Conservation (phyloP, 768 basidiomycete genomes). For the Suillus lakei region DNA sequence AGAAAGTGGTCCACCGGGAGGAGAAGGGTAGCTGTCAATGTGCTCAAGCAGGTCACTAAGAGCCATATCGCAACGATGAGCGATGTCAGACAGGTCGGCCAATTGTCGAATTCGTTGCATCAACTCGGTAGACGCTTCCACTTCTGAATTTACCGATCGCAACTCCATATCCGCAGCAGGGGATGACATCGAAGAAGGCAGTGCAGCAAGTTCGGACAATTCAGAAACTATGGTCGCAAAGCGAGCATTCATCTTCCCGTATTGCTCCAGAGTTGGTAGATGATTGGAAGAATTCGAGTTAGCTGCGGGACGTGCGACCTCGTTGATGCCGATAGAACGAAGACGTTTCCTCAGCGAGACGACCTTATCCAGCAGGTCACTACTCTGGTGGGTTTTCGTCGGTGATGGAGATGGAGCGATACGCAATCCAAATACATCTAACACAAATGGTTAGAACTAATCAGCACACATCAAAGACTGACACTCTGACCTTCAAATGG, state of each 20-base stretch:
- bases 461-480: not conserved
- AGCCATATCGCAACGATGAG: constrained; percentile 69
- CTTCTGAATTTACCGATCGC: constrained; percentile 61
- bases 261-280: constrained; percentile 58
- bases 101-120: constrained; percentile 58
- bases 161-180: constrained; percentile 58
- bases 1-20: constrained; percentile 54
- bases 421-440: constrained; percentile 64
- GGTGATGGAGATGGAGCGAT: constrained; percentile 38
- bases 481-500: constrained; percentile 24
- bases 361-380: constrained; percentile 54
- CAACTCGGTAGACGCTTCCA: constrained; percentile 53
- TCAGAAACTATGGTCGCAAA: constrained; percentile 53
- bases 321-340: constrained; percentile 63
- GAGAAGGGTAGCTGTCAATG: constrained; percentile 79
- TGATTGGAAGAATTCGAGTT: constrained; percentile 38
- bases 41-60: constrained; percentile 87
- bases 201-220: constrained; percentile 46
- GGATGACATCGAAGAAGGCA: constrained; percentile 51
- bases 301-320: constrained; percentile 48
- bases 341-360: constrained; percentile 61
- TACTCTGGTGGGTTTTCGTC: constrained; percentile 44
- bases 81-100: constrained; percentile 52
- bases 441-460: constrained; percentile 7
- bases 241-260: constrained; percentile 49